A percentile compares a stretch with the other conserved stretches of the same genome.
Conservation (phyloP, 176 grass and related monocot genomes). For the Neostapfia colusana region DNA sequence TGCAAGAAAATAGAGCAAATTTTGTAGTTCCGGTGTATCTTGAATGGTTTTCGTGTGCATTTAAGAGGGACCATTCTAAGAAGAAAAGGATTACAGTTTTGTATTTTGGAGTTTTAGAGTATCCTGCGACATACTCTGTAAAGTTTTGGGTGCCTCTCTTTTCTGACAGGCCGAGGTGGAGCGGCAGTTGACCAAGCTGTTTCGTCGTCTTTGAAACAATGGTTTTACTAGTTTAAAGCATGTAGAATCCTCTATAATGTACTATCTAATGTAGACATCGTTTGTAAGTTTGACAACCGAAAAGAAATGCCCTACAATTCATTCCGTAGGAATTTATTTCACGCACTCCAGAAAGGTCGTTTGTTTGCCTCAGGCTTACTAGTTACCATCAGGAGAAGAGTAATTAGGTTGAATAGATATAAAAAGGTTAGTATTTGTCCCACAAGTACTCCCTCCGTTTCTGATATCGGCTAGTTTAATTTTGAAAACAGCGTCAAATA, state of each 20-base stretch:
- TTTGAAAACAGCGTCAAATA: too few species aligned
- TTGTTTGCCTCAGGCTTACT: too few species aligned
- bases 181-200: background rate
- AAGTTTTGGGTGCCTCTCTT: slow-evolving; percentile 1
- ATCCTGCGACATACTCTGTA: background rate
- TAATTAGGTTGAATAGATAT: too few species aligned
- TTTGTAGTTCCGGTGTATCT: slow-evolving; percentile 29
- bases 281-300: background rate
- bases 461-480: too few species aligned
- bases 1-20: slow-evolving; percentile 60
- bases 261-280: background rate
- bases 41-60: slow-evolving; percentile 32
- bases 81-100: background rate
- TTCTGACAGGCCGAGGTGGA: background rate
- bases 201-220: background rate
- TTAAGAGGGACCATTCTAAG: slow-evolving; percentile 7
- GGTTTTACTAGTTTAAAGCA: background rate
- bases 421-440: too few species aligned
- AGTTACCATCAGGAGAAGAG: too few species aligned
- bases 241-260: background rate
- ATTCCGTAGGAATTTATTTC: background rate
- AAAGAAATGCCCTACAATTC: background rate
- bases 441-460: too few species aligned
- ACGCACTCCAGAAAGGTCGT: background rate
- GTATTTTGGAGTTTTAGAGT: background rate